Conservation (phyloP, 306 rosid species). For the Glycine soja region DNA sequence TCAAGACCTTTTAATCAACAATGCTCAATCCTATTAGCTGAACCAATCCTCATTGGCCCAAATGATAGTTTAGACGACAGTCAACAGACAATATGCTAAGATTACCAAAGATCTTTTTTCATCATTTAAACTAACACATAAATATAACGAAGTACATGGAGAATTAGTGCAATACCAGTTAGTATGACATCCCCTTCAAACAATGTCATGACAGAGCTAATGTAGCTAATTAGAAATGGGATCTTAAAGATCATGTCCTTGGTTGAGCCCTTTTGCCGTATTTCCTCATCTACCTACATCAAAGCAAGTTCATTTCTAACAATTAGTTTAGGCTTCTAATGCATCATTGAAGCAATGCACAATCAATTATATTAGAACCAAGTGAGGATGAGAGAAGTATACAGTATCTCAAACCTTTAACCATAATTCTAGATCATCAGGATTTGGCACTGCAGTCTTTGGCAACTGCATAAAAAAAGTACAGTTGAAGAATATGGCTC, state of each 20-base stretch:
- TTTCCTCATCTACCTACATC: constrained; percentile 80
- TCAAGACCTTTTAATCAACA: background rate
- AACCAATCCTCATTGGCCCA: background rate
- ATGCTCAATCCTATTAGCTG: background rate
- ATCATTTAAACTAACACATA: background rate
- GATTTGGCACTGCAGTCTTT: constrained; percentile 72
- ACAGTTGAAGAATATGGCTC: constrained; percentile 27
- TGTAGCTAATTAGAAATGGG: constrained; percentile 90
- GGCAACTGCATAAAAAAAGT: constrained; percentile 68
- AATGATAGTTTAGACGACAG: background rate
- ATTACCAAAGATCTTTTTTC: background rate
- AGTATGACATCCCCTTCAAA: constrained; percentile 95
- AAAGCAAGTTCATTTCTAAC: constrained; percentile 36
- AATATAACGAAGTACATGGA: constrained; percentile 20
- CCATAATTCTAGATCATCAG: constrained; percentile 88
- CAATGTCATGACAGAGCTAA: constrained; percentile 85
- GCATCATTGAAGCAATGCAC: constrained; percentile 34
- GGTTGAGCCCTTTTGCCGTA: constrained; percentile 95
- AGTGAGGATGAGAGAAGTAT: background rate
- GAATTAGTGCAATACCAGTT: constrained; percentile 62
- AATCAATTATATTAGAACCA: constrained; percentile 15
- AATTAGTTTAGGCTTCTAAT: constrained; percentile 35
- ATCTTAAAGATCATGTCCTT: constrained; percentile 93
- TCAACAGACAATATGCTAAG: background rate
- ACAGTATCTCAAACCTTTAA: constrained; percentile 68